Percentiles rank a stretch among this genome's conserved stretches.
phyloP scores from a whole-genome alignment of 176 grass and related monocot species.

The Themeda triandra region DNA sequence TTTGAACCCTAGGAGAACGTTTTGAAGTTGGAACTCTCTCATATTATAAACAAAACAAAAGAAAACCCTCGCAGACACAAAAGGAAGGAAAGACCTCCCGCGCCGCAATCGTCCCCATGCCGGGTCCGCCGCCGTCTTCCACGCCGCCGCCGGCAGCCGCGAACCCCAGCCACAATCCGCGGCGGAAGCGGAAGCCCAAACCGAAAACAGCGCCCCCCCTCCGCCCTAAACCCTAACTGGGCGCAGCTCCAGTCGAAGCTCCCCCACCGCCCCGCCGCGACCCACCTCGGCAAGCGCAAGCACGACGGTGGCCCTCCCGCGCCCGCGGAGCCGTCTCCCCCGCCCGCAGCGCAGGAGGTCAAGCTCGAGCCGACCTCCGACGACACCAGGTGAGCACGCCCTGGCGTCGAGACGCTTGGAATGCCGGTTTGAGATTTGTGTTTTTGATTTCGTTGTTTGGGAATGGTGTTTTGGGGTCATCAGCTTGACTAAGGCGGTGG shows the following conservation, averaged over 20 bases:
- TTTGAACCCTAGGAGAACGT: background rate
- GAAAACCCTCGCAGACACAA: background rate
- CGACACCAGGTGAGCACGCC: constrained; percentile 49
- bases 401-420: background rate
- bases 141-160: constrained; percentile 10
- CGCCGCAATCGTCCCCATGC: constrained; percentile 40
- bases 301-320: constrained; percentile 8
- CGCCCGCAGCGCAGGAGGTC: background rate
- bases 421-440: constrained; percentile 15
- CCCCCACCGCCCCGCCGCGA: constrained; percentile 25
- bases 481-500: constrained; percentile 78
- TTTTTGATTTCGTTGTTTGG: constrained; percentile 11
- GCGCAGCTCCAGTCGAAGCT: constrained; percentile 82
- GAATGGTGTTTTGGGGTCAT: background rate
- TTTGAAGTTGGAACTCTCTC: background rate
- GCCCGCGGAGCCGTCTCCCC: constrained; percentile 17
- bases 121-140: constrained; percentile 2
- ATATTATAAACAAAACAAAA: background rate
- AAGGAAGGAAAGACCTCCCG: background rate
- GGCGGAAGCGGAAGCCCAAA: constrained; percentile 34
- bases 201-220: constrained; percentile 4
- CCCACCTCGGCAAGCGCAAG: constrained; percentile 44
- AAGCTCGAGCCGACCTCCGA: constrained; percentile 65
- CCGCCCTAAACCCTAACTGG: constrained; percentile 83
- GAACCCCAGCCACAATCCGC: constrained; percentile 18